Base-by-base conservation (phyloP, 2,329 filamentous ascomycete species). In the Didymellaceae sp. region DNA sequence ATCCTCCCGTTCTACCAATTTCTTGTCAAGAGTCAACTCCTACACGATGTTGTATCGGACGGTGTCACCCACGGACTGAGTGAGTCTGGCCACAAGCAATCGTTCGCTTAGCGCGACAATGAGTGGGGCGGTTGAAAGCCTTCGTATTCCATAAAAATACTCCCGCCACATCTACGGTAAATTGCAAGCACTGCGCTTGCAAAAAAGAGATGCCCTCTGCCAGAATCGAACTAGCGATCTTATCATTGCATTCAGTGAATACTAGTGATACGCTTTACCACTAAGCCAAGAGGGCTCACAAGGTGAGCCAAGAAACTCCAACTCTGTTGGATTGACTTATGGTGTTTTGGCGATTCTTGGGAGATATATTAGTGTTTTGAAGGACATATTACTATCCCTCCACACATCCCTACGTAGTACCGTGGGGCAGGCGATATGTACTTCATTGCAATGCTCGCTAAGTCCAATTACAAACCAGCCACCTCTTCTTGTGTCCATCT, bases 201-300 rank as follows among this genome's bases (percentile, higher is more conserved):
- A 45, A 52, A 52, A 51, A 35, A 20, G n/a, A 7, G 2, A 32
- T 52, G 48, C 48, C 48, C 42, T 46, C 48, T 42, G 42, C 48
- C 42, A 38, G 48, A 52, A 52, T 52, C 48, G 48, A 52, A 52
- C 48, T 38, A 52, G 48, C 42, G 48, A 52, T 52, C 48, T 52
- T 52, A 52, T 52, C 48, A 52, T 51, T 51, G 47, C 34, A 51
- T 40, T 37, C 30, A n/a, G 20, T 16, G 33, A 43, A 39, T 52
- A 52, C 48, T 52, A 52, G 48, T 52, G 48, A 52, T 52, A 52
- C 48, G 48, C 48, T 52, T 52, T 52, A 52, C 48, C 48, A 52
- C 48, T 52, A 52, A 52, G 48, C 48, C 48, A 52, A 42, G 48
- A 46, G 42, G 48, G 48, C 48, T 18, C 38, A 35, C 24, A 28